Conservation (phyloP, 805 yeast species). For the Helenozyma baotianmanensis region DNA sequence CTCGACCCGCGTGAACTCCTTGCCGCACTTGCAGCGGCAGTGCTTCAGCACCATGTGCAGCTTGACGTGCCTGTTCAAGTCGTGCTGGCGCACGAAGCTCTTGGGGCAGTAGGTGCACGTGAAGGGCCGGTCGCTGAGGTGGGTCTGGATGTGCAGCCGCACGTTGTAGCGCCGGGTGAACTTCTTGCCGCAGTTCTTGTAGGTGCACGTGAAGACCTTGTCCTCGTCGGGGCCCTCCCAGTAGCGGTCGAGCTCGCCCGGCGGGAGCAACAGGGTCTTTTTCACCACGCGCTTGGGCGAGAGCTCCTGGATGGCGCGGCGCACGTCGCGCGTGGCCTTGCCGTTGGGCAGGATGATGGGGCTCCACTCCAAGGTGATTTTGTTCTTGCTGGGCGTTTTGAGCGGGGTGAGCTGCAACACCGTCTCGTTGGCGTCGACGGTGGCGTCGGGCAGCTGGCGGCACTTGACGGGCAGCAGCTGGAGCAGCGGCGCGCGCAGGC, state of each 20-base stretch:
- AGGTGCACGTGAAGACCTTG: constrained; percentile 70
- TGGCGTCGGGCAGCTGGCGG: constrained; percentile 23
- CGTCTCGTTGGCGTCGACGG: constrained; percentile 38
- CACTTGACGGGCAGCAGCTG: constrained; percentile 6
- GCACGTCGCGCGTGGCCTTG: constrained; percentile 14
- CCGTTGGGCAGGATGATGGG: constrained; percentile 39
- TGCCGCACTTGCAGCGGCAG: constrained; percentile 84
- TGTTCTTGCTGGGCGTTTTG: constrained; percentile 33
- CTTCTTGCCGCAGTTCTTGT: constrained; percentile 70
- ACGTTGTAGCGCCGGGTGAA: constrained; percentile 89
- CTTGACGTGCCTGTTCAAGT: constrained; percentile 81
- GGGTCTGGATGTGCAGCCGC: constrained; percentile 95
- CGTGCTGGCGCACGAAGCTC: constrained; percentile 93
- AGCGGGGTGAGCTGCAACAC: constrained; percentile 38
- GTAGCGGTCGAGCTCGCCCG: constrained; percentile 82
- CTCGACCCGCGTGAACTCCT: constrained; percentile 84
- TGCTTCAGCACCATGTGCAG: constrained; percentile 74
- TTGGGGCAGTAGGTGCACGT: constrained; percentile 73
- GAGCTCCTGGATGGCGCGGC: constrained; percentile 33
- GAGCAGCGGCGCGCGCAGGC: no score
- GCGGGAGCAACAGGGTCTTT: constrained; percentile 70
- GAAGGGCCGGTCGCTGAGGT: constrained; percentile 90
- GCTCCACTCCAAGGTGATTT: constrained; percentile 39
- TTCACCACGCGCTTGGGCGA: constrained; percentile 47
- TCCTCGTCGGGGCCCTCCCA: constrained; percentile 76